Evolutionary conservation across 495 filamentous ascomycete species (phyloP).

Genomic region (Hypoxylon subgilvum): DNA sequence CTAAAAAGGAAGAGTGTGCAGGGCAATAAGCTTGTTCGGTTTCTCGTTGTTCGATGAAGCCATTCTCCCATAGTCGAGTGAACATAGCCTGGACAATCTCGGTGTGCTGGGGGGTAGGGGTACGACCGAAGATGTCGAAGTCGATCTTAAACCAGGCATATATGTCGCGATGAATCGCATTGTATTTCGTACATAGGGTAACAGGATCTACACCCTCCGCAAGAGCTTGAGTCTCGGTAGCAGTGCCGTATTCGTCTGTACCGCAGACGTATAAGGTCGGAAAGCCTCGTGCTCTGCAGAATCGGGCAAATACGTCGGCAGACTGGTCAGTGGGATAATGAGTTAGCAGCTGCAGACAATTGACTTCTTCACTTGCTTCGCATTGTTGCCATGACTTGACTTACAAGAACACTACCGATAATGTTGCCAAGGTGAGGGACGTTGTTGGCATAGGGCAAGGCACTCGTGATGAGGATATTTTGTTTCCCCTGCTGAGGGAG

Average conservation of each 20-base stretch:
- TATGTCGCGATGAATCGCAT: constrained; percentile 45
- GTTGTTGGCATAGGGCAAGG: constrained; percentile 92
- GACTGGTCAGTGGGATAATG: constrained; percentile 28
- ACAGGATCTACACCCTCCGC: constrained; percentile 45
- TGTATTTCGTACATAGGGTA: constrained; percentile 48
- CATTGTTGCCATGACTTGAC: constrained; percentile 64
- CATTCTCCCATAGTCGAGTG: constrained; percentile 73
- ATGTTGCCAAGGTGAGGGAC: constrained; percentile 95
- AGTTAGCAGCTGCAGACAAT: too few relatives aligned
- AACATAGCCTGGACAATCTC: constrained; percentile 87
- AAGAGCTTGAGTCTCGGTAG: constrained; percentile 48
- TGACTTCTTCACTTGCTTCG: background rate
- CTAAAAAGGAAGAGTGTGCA: constrained; percentile 81
- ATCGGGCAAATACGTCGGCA: constrained; percentile 64
- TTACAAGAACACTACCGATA: constrained; percentile 78
- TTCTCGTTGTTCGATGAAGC: constrained; percentile 79
- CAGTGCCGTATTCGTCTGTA: constrained; percentile 51
- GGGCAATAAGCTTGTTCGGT: constrained; percentile 84
- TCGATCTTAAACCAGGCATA: constrained; percentile 48
- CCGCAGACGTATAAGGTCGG: constrained; percentile 72
- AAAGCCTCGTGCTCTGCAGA: constrained; percentile 68
- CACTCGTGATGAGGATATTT: constrained; percentile 67
- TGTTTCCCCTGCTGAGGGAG: constrained; percentile 57
- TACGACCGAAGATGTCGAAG: constrained; percentile 48
- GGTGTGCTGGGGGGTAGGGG: constrained; percentile 75